Evolutionary conservation across 768 basidiomycete species (phyloP).

Genomic region (Hypsizygus marmoreus): DNA sequence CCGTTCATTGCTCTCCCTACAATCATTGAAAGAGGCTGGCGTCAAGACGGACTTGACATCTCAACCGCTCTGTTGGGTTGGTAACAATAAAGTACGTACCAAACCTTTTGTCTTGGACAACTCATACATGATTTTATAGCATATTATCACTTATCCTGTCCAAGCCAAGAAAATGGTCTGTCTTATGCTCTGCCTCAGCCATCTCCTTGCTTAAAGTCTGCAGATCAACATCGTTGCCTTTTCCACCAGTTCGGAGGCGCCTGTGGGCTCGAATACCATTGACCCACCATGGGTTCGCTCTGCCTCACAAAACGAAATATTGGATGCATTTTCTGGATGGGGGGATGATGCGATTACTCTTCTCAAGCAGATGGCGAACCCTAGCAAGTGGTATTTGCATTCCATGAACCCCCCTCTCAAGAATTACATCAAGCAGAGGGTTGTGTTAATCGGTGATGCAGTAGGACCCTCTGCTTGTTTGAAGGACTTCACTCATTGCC

Average conservation of each 20-base stretch:
- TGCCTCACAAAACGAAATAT: constrained; percentile 43
- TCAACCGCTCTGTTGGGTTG: constrained; percentile 44
- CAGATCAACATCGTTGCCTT: constrained; percentile 53
- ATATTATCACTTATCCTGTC: constrained; percentile 55
- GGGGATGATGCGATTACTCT: constrained; percentile 45
- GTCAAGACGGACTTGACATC: constrained; percentile 38
- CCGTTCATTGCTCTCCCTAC: constrained; percentile 45
- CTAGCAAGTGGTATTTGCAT: constrained; percentile 57
- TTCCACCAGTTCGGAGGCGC: constrained; percentile 30
- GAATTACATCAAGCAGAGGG: constrained; percentile 41
- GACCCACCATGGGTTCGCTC: constrained; percentile 44
- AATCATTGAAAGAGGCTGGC: constrained; percentile 41
- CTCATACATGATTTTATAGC: constrained; percentile 32
- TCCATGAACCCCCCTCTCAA: constrained; percentile 46
- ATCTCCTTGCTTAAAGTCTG: neutral
- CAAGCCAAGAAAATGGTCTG: constrained; percentile 41
- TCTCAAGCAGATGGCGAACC: constrained; percentile 41
- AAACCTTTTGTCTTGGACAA: neutral
- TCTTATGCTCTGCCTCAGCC: neutral
- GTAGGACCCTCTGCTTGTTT: constrained; percentile 29
- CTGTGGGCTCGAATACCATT: constrained; percentile 26
- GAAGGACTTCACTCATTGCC: neutral
- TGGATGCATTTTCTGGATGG: constrained; percentile 44
- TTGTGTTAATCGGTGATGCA: constrained; percentile 55
- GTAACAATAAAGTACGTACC: constrained; percentile 43